A percentile compares a stretch with the other conserved stretches of the same genome.
Conservation (phyloP, 78 protist species). For the Speleostelium caveatum region DNA sequence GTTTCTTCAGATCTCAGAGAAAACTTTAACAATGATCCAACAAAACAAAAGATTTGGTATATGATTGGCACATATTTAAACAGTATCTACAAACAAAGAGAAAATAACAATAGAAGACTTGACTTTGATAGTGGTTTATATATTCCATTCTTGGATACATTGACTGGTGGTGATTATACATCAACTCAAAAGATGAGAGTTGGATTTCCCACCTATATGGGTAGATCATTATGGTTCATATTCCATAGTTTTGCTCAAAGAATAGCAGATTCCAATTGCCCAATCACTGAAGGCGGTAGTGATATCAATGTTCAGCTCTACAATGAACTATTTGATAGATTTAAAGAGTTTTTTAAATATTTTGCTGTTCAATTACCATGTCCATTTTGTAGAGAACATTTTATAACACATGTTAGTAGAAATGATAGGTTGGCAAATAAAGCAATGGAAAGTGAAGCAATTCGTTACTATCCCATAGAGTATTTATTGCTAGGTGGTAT, state of each 20-base stretch:
- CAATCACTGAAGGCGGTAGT: background rate
- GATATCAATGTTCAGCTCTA: background rate
- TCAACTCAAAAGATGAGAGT: background rate
- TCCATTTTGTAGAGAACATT: constrained; percentile 46
- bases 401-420: background rate
- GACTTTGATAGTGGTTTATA: constrained; percentile 27
- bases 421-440: constrained; percentile 13
- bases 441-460: constrained; percentile 6
- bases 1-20: constrained; percentile 11
- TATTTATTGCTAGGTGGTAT: constrained; percentile 28
- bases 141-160: constrained; percentile 28
- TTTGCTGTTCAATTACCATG: constrained; percentile 18
- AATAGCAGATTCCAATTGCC: constrained; percentile 8
- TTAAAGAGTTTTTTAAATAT: background rate
- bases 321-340: background rate
- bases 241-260: constrained; percentile 23
- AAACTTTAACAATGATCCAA: background rate
- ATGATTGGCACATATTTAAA: background rate
- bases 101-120: constrained; percentile 11
- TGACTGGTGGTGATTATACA: constrained; percentile 12
- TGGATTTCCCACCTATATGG: constrained; percentile 28
- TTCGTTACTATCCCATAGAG: constrained; percentile 27
- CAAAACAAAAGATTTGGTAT: constrained; percentile 17
- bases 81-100: constrained; percentile 11
- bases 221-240: constrained; percentile 19